Conservation (phyloP, 2,329 filamentous ascomycete genomes). For the Pseudogymnoascus sp. region DNA sequence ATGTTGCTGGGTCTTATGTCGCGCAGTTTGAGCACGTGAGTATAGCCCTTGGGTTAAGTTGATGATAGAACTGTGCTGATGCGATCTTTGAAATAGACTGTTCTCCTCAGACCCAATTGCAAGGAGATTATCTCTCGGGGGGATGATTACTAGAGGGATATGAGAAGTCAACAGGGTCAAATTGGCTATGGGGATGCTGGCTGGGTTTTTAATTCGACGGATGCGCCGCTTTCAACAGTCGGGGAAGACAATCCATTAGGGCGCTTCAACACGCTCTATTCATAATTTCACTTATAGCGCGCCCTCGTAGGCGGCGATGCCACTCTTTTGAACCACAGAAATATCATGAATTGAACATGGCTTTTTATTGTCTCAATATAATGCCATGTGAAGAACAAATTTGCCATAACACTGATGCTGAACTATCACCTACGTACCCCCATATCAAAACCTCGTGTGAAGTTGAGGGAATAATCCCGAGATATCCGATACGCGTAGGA, state of each 20-base stretch:
- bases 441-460: not conserved
- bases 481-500: not conserved
- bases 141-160: constrained; percentile 36
- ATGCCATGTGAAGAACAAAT: not conserved
- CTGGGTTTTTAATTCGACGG: not conserved
- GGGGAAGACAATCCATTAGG: not conserved
- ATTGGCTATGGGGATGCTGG: not conserved
- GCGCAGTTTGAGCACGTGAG: constrained; percentile 54
- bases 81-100: constrained; percentile 31
- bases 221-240: not conserved
- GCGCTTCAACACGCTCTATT: not conserved
- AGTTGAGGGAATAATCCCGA: not conserved
- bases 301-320: not conserved
- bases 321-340: not conserved
- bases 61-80: not conserved
- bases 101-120: constrained; percentile 34
- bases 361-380: not conserved
- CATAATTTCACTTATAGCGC: not conserved
- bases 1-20: constrained; percentile 51
- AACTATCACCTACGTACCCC: not conserved
- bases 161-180: not conserved
- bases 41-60: not conserved
- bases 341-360: not conserved
- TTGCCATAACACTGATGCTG: not conserved
- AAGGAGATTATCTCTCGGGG: constrained; percentile 47